Percentiles rank a stretch among this genome's conserved stretches.
Evolutionary conservation across 2,329 filamentous ascomycete genomes (phyloP).

Genomic region (Xylariaceae sp.): DNA sequence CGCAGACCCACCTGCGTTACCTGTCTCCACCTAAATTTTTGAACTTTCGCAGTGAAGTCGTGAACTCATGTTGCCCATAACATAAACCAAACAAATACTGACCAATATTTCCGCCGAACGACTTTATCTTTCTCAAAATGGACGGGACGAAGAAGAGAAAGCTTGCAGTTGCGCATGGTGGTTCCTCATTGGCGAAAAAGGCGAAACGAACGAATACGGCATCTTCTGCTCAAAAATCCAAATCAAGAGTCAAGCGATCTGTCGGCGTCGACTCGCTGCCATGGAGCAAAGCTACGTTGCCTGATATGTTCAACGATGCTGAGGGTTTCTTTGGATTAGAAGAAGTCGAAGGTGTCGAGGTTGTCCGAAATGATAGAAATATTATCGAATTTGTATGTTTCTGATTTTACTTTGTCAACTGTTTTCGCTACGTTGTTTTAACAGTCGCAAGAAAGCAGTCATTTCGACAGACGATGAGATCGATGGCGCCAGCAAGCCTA

Average conservation of each 20-base stretch:
- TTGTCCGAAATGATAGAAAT: slow-evolving; percentile 59
- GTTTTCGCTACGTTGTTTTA: slow-evolving; percentile 1
- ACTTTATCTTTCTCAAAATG: slow-evolving; percentile 18
- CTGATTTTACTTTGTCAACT: not conserved
- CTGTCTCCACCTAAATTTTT: slow-evolving; percentile 12
- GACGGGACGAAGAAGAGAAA: slow-evolving; percentile 26
- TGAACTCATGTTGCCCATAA: not conserved
- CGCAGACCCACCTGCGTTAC: not conserved
- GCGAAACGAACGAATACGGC: slow-evolving; percentile 24
- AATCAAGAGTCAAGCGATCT: slow-evolving; percentile 35
- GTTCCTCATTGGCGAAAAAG: slow-evolving; percentile 22
- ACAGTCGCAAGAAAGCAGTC: slow-evolving; percentile 23
- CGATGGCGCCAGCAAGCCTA: slow-evolving; percentile 11
- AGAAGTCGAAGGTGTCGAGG: slow-evolving; percentile 83
- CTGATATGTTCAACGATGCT: slow-evolving; percentile 78
- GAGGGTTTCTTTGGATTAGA: slow-evolving; percentile 90
- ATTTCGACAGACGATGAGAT: slow-evolving; percentile 10
- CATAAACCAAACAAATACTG: not conserved
- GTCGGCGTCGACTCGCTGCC: slow-evolving; percentile 45
- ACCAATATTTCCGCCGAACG: not conserved
- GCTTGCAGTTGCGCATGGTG: slow-evolving; percentile 9
- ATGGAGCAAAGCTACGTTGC: slow-evolving; percentile 59
- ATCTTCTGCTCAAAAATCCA: slow-evolving; percentile 9
- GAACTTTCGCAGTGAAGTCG: slow-evolving; percentile 2
- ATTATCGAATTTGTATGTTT: slow-evolving; percentile 50